phyloP scores from a whole-genome alignment of 345 rosid genomes.

The Zanthoxylum bungeanum region DNA sequence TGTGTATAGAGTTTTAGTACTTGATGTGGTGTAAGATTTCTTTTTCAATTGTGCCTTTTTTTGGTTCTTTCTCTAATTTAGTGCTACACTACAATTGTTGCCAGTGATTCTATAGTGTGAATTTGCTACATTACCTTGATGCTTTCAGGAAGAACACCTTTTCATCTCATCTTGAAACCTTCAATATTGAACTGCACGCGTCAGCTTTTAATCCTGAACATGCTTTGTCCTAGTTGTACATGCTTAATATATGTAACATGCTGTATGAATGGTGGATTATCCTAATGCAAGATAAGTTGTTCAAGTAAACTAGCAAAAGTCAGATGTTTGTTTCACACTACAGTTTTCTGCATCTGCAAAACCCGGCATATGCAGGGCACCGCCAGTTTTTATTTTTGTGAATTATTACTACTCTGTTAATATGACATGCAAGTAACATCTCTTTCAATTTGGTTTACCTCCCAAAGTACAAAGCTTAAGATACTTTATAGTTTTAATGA shows the following conservation, averaged over 20 bases:
- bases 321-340: neutral
- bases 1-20: neutral
- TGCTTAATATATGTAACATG: neutral
- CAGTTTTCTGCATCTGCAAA: neutral
- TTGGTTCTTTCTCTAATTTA: neutral
- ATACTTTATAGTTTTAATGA: slow-evolving; percentile 9
- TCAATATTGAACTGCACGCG: neutral
- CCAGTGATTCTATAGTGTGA: neutral
- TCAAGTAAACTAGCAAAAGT: neutral
- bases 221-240: neutral
- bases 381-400: neutral
- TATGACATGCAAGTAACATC: neutral
- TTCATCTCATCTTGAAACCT: no score
- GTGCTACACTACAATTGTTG: neutral
- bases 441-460: neutral
- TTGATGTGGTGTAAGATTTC: neutral
- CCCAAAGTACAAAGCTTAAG: neutral
- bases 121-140: neutral
- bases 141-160: neutral
- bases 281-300: neutral
- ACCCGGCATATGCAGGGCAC: neutral
- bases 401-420: neutral
- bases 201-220: neutral
- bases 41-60: neutral
- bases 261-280: slow-evolving; percentile 3